Percentiles rank a stretch among this genome's conserved stretches.
phyloP scores from a whole-genome alignment of 208 protist genomes.

The Vickermania spadyakhi region DNA sequence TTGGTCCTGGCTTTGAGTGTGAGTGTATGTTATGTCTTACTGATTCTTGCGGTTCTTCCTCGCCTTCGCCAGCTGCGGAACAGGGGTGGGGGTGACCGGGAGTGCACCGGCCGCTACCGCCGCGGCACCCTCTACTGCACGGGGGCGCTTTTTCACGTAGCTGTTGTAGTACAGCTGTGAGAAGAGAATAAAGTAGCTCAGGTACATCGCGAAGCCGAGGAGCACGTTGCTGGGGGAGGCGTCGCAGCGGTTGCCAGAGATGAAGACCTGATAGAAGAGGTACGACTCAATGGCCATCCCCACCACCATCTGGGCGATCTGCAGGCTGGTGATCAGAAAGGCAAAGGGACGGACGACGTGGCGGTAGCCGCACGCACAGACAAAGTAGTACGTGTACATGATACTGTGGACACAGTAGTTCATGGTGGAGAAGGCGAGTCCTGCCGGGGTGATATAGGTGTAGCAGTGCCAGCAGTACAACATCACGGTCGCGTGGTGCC shows the following conservation, averaged over 20 bases:
- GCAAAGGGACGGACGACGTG: conserved; percentile 64
- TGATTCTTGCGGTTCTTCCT: conserved; percentile 37
- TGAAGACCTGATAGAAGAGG: conserved; percentile 32
- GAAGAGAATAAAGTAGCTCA: conserved; percentile 90
- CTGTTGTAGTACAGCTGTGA: conserved; percentile 65
- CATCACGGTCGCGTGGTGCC: conserved; percentile 90
- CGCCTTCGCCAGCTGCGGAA: conserved; percentile 73
- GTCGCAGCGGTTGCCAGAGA: conserved; percentile 40
- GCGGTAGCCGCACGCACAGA: conserved; percentile 50
- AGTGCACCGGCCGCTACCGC: not conserved
- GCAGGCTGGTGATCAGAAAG: conserved; percentile 74
- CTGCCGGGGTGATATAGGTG: conserved; percentile 23
- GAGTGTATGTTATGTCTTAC: too few relatives aligned
- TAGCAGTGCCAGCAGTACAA: conserved; percentile 90
- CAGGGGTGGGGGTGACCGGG: not conserved
- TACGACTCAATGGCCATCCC: conserved; percentile 56
- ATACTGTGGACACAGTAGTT: conserved; percentile 92
- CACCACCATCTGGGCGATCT: conserved; percentile 91
- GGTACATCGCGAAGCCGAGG: conserved; percentile 83
- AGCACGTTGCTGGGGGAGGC: conserved; percentile 46
- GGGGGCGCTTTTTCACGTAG: conserved; percentile 46
- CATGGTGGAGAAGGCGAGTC: conserved; percentile 84
- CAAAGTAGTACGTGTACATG: conserved; percentile 94
- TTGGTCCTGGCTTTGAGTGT: too few relatives aligned
- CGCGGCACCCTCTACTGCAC: not conserved